These are phyloP conservation scores for Yamadazyma atlantica DNA, from an alignment of 1,139 yeast genomes.

Conservation along the genomic window DNA sequence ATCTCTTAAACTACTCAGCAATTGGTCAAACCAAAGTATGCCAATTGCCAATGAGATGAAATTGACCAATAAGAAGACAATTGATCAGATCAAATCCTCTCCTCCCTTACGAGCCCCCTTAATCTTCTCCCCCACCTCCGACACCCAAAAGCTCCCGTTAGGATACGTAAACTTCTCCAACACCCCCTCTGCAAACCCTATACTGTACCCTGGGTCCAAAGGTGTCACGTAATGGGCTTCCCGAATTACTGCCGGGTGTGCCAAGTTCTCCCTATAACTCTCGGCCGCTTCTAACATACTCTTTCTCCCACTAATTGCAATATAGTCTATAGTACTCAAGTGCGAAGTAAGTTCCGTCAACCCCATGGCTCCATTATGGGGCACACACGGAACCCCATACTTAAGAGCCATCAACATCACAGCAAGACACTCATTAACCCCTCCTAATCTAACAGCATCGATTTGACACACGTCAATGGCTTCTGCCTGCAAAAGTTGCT, in stretches of 20 bases:
- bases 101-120: constrained; percentile 18
- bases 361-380: constrained; percentile 43
- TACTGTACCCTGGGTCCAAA: constrained; percentile 34
- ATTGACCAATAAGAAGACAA: too few relatives aligned
- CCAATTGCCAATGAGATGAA: too few relatives aligned
- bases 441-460: constrained; percentile 39
- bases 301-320: constrained; percentile 27
- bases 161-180: constrained; percentile 30
- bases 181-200: constrained; percentile 29
- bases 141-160: constrained; percentile 33
- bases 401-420: constrained; percentile 37
- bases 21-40: too few relatives aligned
- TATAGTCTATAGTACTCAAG: constrained; percentile 35
- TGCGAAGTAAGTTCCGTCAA: constrained; percentile 40
- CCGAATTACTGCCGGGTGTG: constrained; percentile 29
- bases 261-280: constrained; percentile 17
- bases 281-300: constrained; percentile 20
- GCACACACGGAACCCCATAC: constrained; percentile 34
- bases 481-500: constrained; percentile 32
- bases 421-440: constrained; percentile 37
- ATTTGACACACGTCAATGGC: constrained; percentile 37
- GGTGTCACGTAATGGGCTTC: constrained; percentile 37
- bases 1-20: too few relatives aligned
- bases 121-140: constrained; percentile 18
- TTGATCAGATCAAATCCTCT: constrained; percentile 6